Conservation (phyloP, 148 eudicot species). For the Vaccinium darrowii region DNA sequence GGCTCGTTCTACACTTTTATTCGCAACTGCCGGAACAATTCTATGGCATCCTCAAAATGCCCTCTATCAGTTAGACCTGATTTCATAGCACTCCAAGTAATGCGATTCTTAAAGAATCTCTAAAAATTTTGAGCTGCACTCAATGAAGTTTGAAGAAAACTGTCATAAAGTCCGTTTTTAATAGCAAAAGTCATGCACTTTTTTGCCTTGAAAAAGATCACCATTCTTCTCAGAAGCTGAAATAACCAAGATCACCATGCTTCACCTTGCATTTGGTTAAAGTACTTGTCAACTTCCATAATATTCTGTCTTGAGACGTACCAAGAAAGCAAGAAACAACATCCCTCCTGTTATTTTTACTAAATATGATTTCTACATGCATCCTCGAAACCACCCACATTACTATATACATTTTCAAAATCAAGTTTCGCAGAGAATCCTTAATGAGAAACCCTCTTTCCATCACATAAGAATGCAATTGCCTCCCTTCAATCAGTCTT, state of each 20-base stretch:
- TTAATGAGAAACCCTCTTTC: constrained; percentile 37
- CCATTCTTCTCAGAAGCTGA: constrained; percentile 38
- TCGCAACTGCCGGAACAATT: constrained; percentile 32
- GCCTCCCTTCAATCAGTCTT: constrained; percentile 36
- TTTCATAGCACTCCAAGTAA: constrained; percentile 42
- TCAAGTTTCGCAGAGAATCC: constrained; percentile 40
- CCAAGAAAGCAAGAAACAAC: constrained; percentile 51
- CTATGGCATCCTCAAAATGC: constrained; percentile 26
- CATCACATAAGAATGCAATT: constrained; percentile 41
- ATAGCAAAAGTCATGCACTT: constrained; percentile 51
- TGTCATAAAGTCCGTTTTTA: constrained; percentile 42
- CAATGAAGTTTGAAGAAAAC: constrained; percentile 38
- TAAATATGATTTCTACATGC: constrained; percentile 33
- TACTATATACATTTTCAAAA: constrained; percentile 42
- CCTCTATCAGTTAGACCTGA: constrained; percentile 34
- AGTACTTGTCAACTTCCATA: constrained; percentile 18
- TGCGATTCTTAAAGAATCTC: constrained; percentile 12
- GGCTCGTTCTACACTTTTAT: constrained; percentile 24
- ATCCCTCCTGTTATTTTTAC: constrained; percentile 34
- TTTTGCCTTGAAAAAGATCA: constrained; percentile 28
- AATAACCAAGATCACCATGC: constrained; percentile 36
- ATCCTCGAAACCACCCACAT: constrained; percentile 21
- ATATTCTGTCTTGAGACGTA: constrained; percentile 28
- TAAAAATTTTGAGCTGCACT: constrained; percentile 23
- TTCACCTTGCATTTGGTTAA: constrained; percentile 42